A percentile compares a stretch with the other conserved stretches of the same genome.
Conservation (phyloP, 257 asterid species). For the Dorcoceras hygrometricum region DNA sequence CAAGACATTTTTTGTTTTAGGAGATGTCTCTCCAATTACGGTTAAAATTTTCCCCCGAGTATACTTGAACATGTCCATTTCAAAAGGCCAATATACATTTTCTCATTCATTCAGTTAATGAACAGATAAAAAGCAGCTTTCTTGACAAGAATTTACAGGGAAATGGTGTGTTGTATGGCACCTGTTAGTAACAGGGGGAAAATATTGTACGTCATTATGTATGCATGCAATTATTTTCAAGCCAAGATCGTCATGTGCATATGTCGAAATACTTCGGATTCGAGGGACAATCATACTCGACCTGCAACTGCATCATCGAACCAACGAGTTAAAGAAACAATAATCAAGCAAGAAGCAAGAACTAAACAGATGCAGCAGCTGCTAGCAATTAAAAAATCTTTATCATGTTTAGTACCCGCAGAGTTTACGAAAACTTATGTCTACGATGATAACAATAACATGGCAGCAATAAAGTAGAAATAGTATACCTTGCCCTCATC, state of each 20-base stretch:
- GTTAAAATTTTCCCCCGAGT: no score
- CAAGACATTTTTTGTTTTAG: no score
- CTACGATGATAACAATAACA: no score
- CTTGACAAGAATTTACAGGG: not conserved
- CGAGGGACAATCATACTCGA: constrained; percentile 78
- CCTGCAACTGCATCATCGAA: constrained; percentile 66
- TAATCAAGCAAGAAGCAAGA: not conserved
- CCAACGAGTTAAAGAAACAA: not conserved
- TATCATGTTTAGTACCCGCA: not conserved
- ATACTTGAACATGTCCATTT: no score
- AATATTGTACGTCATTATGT: constrained; percentile 35
- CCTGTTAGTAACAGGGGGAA: constrained; percentile 26
- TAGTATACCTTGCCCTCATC: constrained; percentile 89
- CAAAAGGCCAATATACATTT: not conserved
- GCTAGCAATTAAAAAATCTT: not conserved
- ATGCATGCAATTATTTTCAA: constrained; percentile 23
- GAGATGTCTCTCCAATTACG: no score
- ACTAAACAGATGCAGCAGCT: not conserved
- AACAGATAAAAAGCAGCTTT: not conserved
- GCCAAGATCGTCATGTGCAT: constrained; percentile 33
- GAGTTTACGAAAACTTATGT: not conserved
- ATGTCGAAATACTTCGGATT: constrained; percentile 82
- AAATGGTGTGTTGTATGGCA: no score
- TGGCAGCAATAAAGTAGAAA: not conserved
- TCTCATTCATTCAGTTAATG: not conserved